Evolutionary conservation across 2,329 filamentous ascomycete species (phyloP).

Genomic region (Trichoderma aggressivum): DNA sequence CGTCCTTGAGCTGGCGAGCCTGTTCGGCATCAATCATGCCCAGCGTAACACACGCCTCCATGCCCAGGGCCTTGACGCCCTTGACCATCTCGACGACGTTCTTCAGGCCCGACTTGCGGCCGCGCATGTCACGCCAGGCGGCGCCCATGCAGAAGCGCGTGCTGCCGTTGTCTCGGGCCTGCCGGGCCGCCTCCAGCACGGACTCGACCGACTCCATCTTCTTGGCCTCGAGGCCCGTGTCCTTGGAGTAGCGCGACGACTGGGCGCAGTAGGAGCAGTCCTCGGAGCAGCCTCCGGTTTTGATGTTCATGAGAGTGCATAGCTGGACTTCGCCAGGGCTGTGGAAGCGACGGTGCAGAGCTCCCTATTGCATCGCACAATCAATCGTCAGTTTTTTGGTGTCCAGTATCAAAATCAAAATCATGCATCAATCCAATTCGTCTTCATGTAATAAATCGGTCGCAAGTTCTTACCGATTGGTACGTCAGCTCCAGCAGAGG

Average conservation of each 20-base stretch:
- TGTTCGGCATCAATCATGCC: conserved; percentile 85
- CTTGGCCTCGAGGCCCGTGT: conserved; percentile 74
- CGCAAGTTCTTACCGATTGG: conserved; percentile 57
- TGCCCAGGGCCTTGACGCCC: conserved; percentile 74
- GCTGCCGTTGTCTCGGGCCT: conserved; percentile 78
- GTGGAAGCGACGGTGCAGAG: conserved; percentile 81
- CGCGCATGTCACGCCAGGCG: conserved; percentile 91
- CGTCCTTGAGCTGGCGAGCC: conserved; percentile 76
- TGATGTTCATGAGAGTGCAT: conserved; percentile 96
- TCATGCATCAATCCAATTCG: too few relatives aligned
- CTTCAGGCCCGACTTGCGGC: conserved; percentile 75
- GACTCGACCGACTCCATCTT: conserved; percentile 77
- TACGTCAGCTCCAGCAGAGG: conserved; percentile 76
- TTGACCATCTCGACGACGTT: conserved; percentile 85
- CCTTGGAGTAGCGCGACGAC: conserved; percentile 73
- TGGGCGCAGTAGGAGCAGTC: conserved; percentile 94
- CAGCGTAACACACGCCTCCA: conserved; percentile 91
- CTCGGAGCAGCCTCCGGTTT: conserved; percentile 87
- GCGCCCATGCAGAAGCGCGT: conserved; percentile 95
- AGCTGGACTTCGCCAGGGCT: conserved; percentile 80
- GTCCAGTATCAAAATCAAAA: background rate
- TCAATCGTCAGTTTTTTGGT: background rate
- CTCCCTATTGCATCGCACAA: conserved; percentile 48
- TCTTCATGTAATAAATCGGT: background rate
- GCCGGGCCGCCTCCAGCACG: conserved; percentile 72